phyloP scores from a whole-genome alignment of 73 alveolate genomes.

The Paramecium octaurelia region DNA sequence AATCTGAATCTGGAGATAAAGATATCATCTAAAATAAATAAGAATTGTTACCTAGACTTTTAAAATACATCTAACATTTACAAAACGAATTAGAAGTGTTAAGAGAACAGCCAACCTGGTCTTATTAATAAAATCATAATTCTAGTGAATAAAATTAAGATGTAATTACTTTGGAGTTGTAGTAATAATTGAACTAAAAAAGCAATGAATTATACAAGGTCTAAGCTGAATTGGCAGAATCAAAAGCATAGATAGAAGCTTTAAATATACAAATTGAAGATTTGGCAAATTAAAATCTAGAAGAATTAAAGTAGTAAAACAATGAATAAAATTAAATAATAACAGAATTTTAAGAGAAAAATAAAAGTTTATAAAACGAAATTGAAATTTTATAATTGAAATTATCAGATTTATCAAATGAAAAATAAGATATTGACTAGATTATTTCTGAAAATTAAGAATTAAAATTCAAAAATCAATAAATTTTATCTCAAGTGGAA shows the following conservation, averaged over 20 bases:
- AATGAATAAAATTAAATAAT: background rate
- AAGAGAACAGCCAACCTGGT: conserved; percentile 7
- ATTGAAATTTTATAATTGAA: background rate
- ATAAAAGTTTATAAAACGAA: background rate
- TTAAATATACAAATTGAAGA: background rate
- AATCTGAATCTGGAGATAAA: background rate
- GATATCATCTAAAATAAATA: background rate
- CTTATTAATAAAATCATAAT: background rate
- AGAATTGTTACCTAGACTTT: background rate
- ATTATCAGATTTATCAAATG: background rate
- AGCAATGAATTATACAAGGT: background rate
- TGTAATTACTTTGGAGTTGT: background rate
- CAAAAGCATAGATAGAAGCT: background rate
- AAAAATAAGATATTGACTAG: background rate
- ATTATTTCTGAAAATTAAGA: background rate
- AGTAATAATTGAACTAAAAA: background rate
- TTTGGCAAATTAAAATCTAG: background rate
- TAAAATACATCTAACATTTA: background rate
- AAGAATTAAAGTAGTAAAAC: background rate
- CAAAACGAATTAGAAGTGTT: background rate
- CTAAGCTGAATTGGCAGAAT: background rate
- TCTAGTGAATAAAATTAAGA: background rate
- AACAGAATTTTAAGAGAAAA: background rate
- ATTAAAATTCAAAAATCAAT: background rate
- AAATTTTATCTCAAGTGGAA: background rate